Conservation (phyloP, 2,329 filamentous ascomycete genomes). For the Claviceps sp. region DNA sequence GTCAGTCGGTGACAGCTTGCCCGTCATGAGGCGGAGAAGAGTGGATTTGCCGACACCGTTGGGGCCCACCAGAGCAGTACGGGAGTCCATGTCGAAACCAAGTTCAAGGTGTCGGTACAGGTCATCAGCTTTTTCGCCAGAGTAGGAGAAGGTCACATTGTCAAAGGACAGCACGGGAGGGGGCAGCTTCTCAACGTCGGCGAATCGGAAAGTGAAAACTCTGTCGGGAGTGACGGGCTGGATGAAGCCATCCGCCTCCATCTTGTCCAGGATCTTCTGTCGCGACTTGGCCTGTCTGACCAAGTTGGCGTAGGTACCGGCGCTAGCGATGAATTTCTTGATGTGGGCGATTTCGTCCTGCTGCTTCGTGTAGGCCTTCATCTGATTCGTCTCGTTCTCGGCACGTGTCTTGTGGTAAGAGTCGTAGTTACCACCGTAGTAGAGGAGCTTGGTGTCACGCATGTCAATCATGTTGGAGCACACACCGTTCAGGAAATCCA, state of each 20-base stretch:
- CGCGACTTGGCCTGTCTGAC: constrained; percentile 97
- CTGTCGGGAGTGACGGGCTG: constrained; percentile 74
- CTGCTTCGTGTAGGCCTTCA: constrained; percentile 98
- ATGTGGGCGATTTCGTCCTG: constrained; percentile 98
- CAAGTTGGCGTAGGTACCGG: constrained; percentile 98
- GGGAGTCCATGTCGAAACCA: constrained; percentile 98
- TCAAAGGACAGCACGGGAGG: constrained; percentile 94
- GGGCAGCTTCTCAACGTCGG: constrained; percentile 97
- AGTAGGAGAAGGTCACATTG: constrained; percentile 96
- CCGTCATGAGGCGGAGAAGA: constrained; percentile 89
- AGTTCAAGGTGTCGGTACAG: constrained; percentile 95
- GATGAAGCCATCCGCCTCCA: constrained; percentile 98
- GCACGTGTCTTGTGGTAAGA: constrained; percentile 87
- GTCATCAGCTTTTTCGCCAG: constrained; percentile 75
- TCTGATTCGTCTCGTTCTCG: constrained; percentile 95
- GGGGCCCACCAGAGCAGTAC: constrained; percentile 90
- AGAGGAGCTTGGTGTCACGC: constrained; percentile 74
- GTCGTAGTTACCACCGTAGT: constrained; percentile 99
- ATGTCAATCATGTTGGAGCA: constrained; percentile 99
- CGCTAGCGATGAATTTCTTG: constrained; percentile 99
- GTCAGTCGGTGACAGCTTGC: constrained; percentile 72
- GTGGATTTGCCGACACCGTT: constrained; percentile 99
- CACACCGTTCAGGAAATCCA: constrained; percentile 99
- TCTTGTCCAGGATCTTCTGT: constrained; percentile 99
- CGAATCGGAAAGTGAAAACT: constrained; percentile 96